Evolutionary conservation across 345 rosid genomes (phyloP), one percentile per base, ranked within the genome.

Genomic region (Orychophragmus violaceus): DNA sequence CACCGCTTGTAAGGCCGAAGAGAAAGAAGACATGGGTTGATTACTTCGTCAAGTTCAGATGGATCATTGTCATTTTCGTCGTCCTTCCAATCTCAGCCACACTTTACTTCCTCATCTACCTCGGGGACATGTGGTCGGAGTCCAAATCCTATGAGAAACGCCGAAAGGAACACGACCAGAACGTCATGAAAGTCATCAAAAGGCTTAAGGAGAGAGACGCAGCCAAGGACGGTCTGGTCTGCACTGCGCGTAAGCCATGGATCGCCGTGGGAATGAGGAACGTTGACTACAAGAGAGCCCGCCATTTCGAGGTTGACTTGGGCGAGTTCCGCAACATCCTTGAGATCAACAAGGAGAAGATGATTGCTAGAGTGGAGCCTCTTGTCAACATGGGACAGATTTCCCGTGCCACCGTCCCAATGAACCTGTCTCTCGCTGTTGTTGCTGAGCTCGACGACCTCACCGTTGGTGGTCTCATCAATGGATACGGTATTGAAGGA

Each of bases 321-420:
- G 87, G 98, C 1, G 85, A 81, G 29, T 95, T 95, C 53, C 85
- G 92, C 23, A 78, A 91, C 72, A 62, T 95, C 65, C 89, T 95
- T 60, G 91, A 91, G 59, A 84, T 95, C 37, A 88, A 91, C 59
- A 84, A 78, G 73, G 87, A 87, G 76, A 85, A 82, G 77, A 95
- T 91, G 99, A 70, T 77, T 76, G 99, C 98, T n/a, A 84, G 85
- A 73, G 90, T 82, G 8, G 99, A 95, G 84, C 98, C 99, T 16
- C 96, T 95, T 57, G 99, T 95, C 62, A 95, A 86, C 79, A 95
- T 95, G 99, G 99, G 99, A 29, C 99, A 95, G 86, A 95, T 95
- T 42, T 74, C 79, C 27, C 82, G 98, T 72, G 91, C 69, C 37
- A 84, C 94, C 0, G 90, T 85, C 42, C 98, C 98, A 1, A 81